Percentiles rank a stretch among this genome's conserved stretches.
Evolutionary conservation across 2,329 filamentous ascomycete genomes (phyloP).

Genomic region (Fusarium stilboides): DNA sequence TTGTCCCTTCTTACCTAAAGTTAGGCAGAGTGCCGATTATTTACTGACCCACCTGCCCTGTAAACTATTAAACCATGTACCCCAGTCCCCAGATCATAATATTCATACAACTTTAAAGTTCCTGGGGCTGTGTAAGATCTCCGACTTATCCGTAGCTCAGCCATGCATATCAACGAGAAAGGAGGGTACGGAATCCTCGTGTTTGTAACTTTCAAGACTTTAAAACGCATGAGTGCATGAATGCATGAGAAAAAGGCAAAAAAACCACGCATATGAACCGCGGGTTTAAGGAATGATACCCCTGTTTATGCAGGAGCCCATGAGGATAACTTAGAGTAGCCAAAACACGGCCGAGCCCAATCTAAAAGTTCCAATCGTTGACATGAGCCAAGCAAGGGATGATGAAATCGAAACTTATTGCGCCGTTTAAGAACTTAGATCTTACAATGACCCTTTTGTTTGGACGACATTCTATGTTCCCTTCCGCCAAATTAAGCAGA

Average conservation of each 20-base stretch:
- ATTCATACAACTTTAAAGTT: neutral
- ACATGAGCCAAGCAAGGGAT: constrained; percentile 31
- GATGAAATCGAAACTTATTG: neutral
- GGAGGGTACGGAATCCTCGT: neutral
- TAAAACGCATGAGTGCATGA: neutral
- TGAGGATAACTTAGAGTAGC: constrained; percentile 6
- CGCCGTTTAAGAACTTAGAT: constrained; percentile 2
- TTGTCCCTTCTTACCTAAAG: too few species aligned
- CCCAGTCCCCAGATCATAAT: constrained; percentile 7
- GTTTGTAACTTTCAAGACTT: neutral
- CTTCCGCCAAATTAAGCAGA: neutral
- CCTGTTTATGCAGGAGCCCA: neutral
- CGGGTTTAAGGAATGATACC: neutral
- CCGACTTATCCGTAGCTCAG: neutral
- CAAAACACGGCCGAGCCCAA: constrained; percentile 13
- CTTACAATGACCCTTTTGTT: constrained; percentile 14
- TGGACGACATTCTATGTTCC: neutral
- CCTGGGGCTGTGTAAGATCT: neutral
- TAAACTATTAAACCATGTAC: constrained; percentile 3
- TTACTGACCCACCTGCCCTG: too few species aligned
- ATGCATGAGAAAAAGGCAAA: too few species aligned
- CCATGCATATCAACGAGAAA: neutral
- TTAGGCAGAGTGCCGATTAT: too few species aligned
- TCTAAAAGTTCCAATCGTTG: constrained; percentile 6
- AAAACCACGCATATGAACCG: too few species aligned